A percentile compares a stretch with the other conserved stretches of the same genome.
These are phyloP conservation scores for Exserohilum rostratum DNA, from an alignment of 2,329 filamentous ascomycete genomes.

Conservation along the genomic window DNA sequence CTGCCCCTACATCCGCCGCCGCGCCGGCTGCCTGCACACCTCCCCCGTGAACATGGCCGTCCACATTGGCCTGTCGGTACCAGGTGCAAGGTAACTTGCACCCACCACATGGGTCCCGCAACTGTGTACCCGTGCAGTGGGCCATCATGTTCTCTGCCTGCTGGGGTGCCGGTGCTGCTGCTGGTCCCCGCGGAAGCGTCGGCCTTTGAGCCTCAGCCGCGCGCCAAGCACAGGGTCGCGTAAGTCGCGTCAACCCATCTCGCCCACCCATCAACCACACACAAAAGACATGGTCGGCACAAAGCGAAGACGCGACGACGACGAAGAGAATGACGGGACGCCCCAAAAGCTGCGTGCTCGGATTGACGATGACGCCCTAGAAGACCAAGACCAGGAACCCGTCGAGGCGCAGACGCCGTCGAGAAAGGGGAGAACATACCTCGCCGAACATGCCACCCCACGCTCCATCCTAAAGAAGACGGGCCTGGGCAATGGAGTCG, in stretches of 20 bases:
- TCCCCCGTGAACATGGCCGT: neutral
- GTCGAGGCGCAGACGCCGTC: slow-evolving; percentile 41
- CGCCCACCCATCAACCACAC: slow-evolving; percentile 10
- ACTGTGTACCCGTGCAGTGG: too few species aligned
- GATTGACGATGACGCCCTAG: slow-evolving; percentile 16
- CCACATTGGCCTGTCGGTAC: neutral
- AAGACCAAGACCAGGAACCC: slow-evolving; percentile 27
- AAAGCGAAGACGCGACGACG: slow-evolving; percentile 40
- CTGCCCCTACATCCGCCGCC: too few species aligned
- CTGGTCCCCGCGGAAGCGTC: neutral
- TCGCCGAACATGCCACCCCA: slow-evolving; percentile 38
- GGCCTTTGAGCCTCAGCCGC: neutral
- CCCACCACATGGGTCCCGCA: too few species aligned
- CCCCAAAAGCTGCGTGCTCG: slow-evolving; percentile 38
- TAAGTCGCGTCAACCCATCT: slow-evolving; percentile 28
- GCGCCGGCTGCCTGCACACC: neutral
- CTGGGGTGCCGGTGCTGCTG: too few species aligned
- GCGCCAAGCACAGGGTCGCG: slow-evolving; percentile 25
- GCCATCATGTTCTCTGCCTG: too few species aligned
- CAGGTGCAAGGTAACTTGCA: neutral
- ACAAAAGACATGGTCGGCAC: slow-evolving; percentile 37
- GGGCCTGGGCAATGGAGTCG: slow-evolving; percentile 24
- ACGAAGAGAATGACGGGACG: slow-evolving; percentile 26
- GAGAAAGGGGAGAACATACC: slow-evolving; percentile 27
- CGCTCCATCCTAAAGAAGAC: slow-evolving; percentile 44